Base-by-base conservation (phyloP, 2,329 filamentous ascomycete genomes). In the Colletotrichum sp. region DNA sequence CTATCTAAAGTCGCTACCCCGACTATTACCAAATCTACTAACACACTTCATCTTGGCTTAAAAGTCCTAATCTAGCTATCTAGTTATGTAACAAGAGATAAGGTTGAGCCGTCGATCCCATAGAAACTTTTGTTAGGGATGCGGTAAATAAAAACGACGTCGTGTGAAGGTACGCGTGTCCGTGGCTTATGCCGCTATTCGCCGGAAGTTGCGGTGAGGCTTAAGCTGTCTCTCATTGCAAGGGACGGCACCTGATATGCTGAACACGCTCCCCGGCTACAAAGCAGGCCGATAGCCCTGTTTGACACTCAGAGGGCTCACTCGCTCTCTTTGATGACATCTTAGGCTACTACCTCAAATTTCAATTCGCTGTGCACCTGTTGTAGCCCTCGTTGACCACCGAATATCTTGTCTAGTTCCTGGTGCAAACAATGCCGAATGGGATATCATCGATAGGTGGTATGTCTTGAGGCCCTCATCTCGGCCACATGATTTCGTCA, bases 81-180 rank as follows among this genome's bases (percentile, higher is more conserved):
- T 12, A n/a, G 5, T 12, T 49, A 49, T n/a, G 18, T n/a, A n/a
- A 12, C 5, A 49, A 18, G 39, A 49, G n/a, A n/a, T 12, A 12
- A n/a, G 8, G 18, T 49, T n/a, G 18, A n/a, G 12, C 18, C 18
- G 39, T 12, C 39, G 18, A 12, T n/a, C 39, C 9, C 82, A 84
- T 79, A 83, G 80, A 70, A 83, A 84, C 77, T 83, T 82, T 15
- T 79, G 80, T 36, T 77, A 73, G 10, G 83, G 82, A 9, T 84
- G 83, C 71, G 72, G 77, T 10, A 79, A 81, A 75, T 84, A 79
- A 78, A 84, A 83, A 72, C 77, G 77, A 44, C 80, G 82, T 12
- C 82, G 83, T 67, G 80, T 84, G 69, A 83, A 83, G 80, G 81
- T 81, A 12, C 18, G 39, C 39, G 18, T n/a, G 18, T 49, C 9